phyloP scores from a whole-genome alignment of 257 asterid genomes.

The Fraxinus excelsior region DNA sequence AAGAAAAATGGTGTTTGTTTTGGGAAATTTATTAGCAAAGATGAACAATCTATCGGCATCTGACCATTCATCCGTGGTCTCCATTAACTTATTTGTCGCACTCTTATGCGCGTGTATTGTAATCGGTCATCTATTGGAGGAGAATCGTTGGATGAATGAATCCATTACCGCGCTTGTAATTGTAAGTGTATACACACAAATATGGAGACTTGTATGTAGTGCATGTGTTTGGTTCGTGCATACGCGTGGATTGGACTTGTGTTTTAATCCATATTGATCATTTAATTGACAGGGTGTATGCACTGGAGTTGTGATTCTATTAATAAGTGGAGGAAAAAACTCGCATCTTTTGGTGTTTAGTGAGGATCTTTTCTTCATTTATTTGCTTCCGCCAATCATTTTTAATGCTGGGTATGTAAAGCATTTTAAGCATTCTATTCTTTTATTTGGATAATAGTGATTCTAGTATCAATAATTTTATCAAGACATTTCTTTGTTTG shows the following conservation, averaged over 20 bases:
- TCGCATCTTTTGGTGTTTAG: constrained; percentile 62
- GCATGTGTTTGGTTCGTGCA: constrained; percentile 7
- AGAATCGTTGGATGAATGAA: constrained; percentile 60
- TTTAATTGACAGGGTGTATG: constrained; percentile 48
- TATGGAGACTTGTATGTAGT: not conserved
- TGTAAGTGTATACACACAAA: constrained; percentile 32
- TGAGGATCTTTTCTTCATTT: constrained; percentile 69
- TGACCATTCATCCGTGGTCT: constrained; percentile 53
- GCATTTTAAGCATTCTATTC: constrained; percentile 1
- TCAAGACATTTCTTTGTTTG: not conserved
- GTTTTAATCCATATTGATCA: constrained; percentile 4
- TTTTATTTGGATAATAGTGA: constrained; percentile 2
- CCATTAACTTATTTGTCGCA: constrained; percentile 53
- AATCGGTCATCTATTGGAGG: constrained; percentile 65
- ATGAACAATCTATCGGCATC: constrained; percentile 36
- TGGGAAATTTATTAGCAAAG: constrained; percentile 27
- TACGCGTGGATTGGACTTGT: not conserved
- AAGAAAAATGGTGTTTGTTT: constrained; percentile 35
- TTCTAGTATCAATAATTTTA: not conserved
- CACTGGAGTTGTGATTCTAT: constrained; percentile 54
- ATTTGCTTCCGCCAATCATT: constrained; percentile 75
- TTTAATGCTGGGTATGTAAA: constrained; percentile 66
- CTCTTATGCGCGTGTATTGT: constrained; percentile 64
- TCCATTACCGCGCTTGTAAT: constrained; percentile 62
- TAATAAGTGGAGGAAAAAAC: constrained; percentile 53